Evolutionary conservation across 2,329 filamentous ascomycete genomes (phyloP).

Genomic region (Neonectria punicea): DNA sequence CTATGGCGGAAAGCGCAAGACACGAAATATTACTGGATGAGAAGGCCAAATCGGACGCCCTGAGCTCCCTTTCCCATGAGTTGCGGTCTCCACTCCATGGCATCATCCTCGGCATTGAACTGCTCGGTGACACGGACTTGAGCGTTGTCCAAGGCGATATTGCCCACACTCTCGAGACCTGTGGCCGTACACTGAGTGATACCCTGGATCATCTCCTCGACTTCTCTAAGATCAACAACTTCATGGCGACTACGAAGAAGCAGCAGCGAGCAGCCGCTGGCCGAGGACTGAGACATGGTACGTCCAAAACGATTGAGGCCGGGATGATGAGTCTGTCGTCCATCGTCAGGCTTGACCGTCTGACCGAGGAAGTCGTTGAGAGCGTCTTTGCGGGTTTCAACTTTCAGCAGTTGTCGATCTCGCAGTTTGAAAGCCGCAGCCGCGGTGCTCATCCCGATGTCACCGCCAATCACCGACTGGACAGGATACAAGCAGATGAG

Average conservation of each 20-base stretch:
- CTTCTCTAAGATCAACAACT: constrained; percentile 64
- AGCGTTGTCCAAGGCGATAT: constrained; percentile 59
- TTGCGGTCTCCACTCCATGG: constrained; percentile 70
- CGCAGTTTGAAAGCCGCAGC: constrained; percentile 26
- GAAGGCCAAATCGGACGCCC: constrained; percentile 66
- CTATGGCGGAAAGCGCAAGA: constrained; percentile 63
- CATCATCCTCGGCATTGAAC: constrained; percentile 63
- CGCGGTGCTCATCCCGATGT: constrained; percentile 7
- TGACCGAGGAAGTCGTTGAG: constrained; percentile 38
- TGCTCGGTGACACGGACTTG: constrained; percentile 63
- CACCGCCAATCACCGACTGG: constrained; percentile 2
- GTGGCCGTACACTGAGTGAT: constrained; percentile 61
- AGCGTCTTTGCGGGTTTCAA: constrained; percentile 37
- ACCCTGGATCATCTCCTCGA: constrained; percentile 64
- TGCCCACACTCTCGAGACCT: constrained; percentile 61
- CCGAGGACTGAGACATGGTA: not conserved
- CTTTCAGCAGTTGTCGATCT: constrained; percentile 28
- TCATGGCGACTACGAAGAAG: constrained; percentile 30
- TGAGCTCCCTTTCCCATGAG: constrained; percentile 71
- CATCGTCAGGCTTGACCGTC: constrained; percentile 26
- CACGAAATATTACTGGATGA: constrained; percentile 44
- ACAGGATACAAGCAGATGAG: constrained; percentile 3
- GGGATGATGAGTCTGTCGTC: not conserved
- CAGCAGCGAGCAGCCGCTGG: constrained; percentile 5
- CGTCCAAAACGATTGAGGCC: not conserved